phyloP scores from a whole-genome alignment of 2,329 filamentous ascomycete species.

The Leptodontidium sp. region DNA sequence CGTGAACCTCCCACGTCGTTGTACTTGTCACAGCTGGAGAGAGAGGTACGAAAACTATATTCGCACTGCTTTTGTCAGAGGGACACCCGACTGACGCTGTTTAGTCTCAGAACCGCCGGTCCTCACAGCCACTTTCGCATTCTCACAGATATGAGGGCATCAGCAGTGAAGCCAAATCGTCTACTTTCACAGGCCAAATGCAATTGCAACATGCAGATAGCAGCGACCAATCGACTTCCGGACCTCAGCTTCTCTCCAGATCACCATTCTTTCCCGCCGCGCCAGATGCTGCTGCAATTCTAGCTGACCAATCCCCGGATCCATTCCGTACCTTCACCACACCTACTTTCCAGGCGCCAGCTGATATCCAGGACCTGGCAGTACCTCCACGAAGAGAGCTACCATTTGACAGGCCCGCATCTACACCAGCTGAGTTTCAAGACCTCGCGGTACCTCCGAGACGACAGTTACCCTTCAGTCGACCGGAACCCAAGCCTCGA shows the following conservation, averaged over 20 bases:
- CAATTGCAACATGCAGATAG: neutral
- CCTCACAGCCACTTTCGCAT: constrained; percentile 1
- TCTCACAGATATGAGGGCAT: neutral
- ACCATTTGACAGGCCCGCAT: constrained; percentile 28
- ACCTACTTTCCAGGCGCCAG: neutral
- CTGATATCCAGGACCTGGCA: constrained; percentile 14
- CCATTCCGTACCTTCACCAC: neutral
- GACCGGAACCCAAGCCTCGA: constrained; percentile 16
- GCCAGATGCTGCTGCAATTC: neutral
- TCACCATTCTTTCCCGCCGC: constrained; percentile 9
- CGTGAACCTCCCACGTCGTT: neutral
- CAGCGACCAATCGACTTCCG: neutral
- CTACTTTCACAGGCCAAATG: neutral
- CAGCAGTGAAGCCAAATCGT: constrained; percentile 1
- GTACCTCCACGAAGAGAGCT: constrained; percentile 29
- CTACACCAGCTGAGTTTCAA: constrained; percentile 26
- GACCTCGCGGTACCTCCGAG: constrained; percentile 36
- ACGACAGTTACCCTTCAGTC: constrained; percentile 42
- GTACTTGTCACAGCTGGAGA: constrained; percentile 1
- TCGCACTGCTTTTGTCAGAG: neutral
- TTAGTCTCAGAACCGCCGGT: neutral
- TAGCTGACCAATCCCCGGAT: constrained; percentile 9
- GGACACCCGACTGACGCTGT: neutral
- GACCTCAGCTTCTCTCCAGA: neutral
- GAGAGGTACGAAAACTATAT: neutral